Base-by-base conservation (phyloP, 164 flowering plant genomes). In the Vitis rotundifolia region DNA sequence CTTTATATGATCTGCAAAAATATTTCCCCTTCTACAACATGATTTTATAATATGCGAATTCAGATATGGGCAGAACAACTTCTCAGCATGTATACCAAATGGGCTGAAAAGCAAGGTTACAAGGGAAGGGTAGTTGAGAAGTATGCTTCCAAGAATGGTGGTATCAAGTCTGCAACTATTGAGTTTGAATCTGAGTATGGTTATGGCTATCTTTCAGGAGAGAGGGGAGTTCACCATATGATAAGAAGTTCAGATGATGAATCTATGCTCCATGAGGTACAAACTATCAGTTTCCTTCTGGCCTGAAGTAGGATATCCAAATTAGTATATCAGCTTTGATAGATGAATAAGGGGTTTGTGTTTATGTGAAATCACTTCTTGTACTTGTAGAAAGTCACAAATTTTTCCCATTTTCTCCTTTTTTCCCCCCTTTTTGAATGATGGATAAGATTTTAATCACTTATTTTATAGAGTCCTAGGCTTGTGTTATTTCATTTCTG, bases 181-280 rank as follows among this genome's bases (percentile, higher is more conserved):
- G 98, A 94, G 75, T 89, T 90, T 37, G 98, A 94, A 78, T 86
- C 74, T 59, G 75, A 86, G 71, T 88, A 70, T 80, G 91, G 87
- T 26, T 94, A 89, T 79, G 98, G 98, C 22, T 91, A 81, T 82
- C 88, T 94, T 73, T 78, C 72, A 22, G 95, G 98, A 51, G 98
- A 92, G 82, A 80, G 80, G 69, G 98, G 98, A 50, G 74, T 79
- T 26, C 98, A 94, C 77, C 71, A 61, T 66, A 70, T 82, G 84
- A 79, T 86, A 18, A 74, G 72, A 74, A 73, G 64, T 61, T 75
- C 75, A 59, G 64, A 63, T 15, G 61, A 71, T 77, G 85, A 68
- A 64, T 75, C 84, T 64, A 18, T 63, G 71, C 68, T 65, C 29
- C 61, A 56, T 68, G 80, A 87, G 91, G 97, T 89, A 81, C 31